Evolutionary conservation across 2,329 filamentous ascomycete genomes (phyloP).

Genomic region (Phoma sp.): DNA sequence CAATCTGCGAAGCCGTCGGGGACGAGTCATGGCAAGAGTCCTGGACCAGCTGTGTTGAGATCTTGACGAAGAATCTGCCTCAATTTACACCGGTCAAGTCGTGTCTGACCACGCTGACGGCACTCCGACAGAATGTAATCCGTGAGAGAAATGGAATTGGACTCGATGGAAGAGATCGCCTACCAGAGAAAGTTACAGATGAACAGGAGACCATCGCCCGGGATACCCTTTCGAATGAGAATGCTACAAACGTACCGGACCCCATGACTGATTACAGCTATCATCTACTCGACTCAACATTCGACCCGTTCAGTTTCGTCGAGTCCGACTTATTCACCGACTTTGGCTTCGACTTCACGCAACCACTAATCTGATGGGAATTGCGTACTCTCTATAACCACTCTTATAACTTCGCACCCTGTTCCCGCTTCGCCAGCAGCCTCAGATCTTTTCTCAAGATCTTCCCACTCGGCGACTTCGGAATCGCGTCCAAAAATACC

Average conservation of each 20-base stretch:
- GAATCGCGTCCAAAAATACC: constrained; percentile 46
- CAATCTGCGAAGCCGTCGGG: constrained; percentile 1
- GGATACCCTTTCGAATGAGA: too few relatives aligned
- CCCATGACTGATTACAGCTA: not conserved
- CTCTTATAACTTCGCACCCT: constrained; percentile 34
- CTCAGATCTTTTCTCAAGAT: constrained; percentile 49
- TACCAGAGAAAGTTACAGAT: too few relatives aligned
- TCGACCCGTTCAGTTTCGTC: constrained; percentile 7
- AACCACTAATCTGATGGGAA: not conserved
- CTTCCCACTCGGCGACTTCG: constrained; percentile 47
- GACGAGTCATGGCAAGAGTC: constrained; percentile 4
- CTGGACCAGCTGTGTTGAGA: not conserved
- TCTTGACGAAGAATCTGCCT: constrained; percentile 5
- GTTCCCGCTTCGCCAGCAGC: constrained; percentile 40
- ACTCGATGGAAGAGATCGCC: too few relatives aligned
- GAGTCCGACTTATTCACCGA: constrained; percentile 3
- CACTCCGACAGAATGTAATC: constrained; percentile 5
- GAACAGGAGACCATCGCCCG: too few relatives aligned
- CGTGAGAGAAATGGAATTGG: not conserved
- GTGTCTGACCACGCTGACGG: constrained; percentile 8
- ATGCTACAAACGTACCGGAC: too few relatives aligned
- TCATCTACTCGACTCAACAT: not conserved
- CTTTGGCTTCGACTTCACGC: constrained; percentile 1
- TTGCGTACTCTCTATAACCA: too few relatives aligned
- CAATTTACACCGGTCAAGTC: constrained; percentile 10